Conservation (phyloP, 768 basidiomycete genomes). For the Mycena indigotica region DNA sequence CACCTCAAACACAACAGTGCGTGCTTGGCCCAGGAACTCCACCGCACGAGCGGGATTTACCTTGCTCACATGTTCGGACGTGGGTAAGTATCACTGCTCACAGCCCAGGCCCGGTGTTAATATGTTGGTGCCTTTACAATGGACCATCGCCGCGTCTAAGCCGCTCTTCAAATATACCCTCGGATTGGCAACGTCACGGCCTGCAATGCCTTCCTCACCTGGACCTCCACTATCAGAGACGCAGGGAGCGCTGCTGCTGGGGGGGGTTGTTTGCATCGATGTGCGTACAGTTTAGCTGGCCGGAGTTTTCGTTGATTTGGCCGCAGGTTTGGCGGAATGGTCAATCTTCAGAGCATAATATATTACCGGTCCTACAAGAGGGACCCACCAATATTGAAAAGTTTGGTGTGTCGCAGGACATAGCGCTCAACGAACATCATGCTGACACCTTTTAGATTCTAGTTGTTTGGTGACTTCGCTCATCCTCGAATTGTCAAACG, state of each 20-base stretch:
- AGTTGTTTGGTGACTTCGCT: slow-evolving; percentile 8
- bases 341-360: slow-evolving; percentile 7
- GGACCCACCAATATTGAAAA: slow-evolving; percentile 2
- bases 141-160: not conserved
- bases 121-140: not conserved
- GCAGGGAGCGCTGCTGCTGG: not conserved
- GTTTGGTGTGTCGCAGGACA: not conserved
- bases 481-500: not conserved
- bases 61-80: too few relatives aligned
- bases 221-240: not conserved
- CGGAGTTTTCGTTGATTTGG: not conserved
- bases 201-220: not conserved
- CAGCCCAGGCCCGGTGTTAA: too few relatives aligned
- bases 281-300: not conserved
- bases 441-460: slow-evolving; percentile 6
- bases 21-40: too few relatives aligned
- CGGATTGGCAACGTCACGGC: not conserved
- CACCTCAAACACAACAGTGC: too few relatives aligned
- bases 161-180: not conserved
- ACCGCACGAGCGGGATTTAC: too few relatives aligned
- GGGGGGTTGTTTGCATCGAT: not conserved
- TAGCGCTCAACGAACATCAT: not conserved
- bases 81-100: too few relatives aligned
- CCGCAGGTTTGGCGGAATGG: slow-evolving; percentile 11
- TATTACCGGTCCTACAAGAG: slow-evolving; percentile 11